phyloP scores from a whole-genome alignment of 768 basidiomycete species.

The Boletus barrowsii region DNA sequence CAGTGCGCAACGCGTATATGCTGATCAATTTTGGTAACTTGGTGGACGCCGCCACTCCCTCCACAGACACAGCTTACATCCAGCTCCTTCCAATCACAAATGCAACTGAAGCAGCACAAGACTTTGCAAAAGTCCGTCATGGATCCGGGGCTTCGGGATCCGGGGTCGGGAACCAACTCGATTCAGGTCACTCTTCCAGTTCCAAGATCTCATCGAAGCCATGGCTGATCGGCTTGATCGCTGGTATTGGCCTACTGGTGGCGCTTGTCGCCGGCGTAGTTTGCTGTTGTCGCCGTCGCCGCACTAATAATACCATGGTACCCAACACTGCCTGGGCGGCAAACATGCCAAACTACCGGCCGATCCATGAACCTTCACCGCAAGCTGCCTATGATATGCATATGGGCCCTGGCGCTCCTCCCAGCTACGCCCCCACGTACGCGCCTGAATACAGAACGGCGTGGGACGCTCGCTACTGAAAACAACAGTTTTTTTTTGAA shows the following conservation, averaged over 20 bases:
- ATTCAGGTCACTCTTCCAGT: constrained; percentile 15
- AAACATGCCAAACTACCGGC: constrained; percentile 13
- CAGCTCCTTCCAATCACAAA: constrained; percentile 61
- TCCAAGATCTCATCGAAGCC: neutral
- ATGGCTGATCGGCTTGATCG: constrained; percentile 19
- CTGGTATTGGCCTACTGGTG: constrained; percentile 2
- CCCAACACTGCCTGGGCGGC: constrained; percentile 7
- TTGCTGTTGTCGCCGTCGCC: constrained; percentile 12
- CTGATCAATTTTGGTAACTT: constrained; percentile 66
- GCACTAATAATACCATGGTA: constrained; percentile 2
- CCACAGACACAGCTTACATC: constrained; percentile 49
- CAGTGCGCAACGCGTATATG: constrained; percentile 66
- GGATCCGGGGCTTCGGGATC: no score
- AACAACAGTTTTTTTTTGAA: neutral
- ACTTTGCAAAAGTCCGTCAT: constrained; percentile 12
- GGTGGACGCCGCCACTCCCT: constrained; percentile 37
- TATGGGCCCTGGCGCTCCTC: constrained; percentile 11
- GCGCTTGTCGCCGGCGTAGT: neutral
- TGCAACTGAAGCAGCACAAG: constrained; percentile 35
- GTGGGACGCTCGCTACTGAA: constrained; percentile 25
- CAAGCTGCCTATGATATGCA: constrained; percentile 29
- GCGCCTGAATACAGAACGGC: constrained; percentile 21
- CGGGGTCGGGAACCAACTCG: no score
- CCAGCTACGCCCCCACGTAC: neutral
- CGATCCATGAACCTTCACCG: constrained; percentile 26